Evolutionary conservation across 2,329 filamentous ascomycete genomes (phyloP), one percentile per base, ranked within the genome.

Genomic region (Verticillium albo-atrum): DNA sequence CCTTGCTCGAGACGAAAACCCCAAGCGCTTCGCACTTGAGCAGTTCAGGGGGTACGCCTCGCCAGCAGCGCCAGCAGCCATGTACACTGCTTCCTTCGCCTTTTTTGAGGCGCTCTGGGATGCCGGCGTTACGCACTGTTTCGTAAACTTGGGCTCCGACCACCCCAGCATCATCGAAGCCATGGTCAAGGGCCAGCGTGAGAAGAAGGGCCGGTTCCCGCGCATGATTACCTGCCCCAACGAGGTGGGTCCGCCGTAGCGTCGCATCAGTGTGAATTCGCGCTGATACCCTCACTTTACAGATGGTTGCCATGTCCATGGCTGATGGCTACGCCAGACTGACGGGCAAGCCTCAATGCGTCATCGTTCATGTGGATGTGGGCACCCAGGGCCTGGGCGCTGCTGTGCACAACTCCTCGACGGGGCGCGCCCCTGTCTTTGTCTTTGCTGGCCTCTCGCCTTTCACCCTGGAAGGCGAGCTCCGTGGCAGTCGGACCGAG

Each of bases 21-120:
- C 42, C 23, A 55, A 34, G 25, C 28, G 30, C 34, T 25, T n/a
- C 20, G 30, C 23, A 14, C 23, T 55, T 25, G 27, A 55, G 6
- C 53, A 35, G 20, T 15, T 26, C 32, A 34, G 54, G 25, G 34
- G 26, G 6, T 57, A 57, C n/a, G 55, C 55, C 28, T 51, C 26
- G 10, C n/a, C 42, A 9, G 37, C 27, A 14, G 37, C 27, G 6
- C 27, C 51, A 53, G 51, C 23, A 61, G 72, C 72, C 23, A 81
- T 81, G 77, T 89, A 93, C 71, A 93, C 90, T 9, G 85, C 90
- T 14, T 91, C 89, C 0, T 90, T 88, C 68, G 90, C 90, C 71
- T 92, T 94, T 73, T 92, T 94, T 64, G 90, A 94, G 77, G 88
- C 89, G 32, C 76, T 93, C 55, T 91, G 87, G 87, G 88, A 91